A percentile compares a stretch with the other conserved stretches of the same genome.
Conservation (phyloP, 768 basidiomycete genomes). For the Sutorius australiensis region DNA sequence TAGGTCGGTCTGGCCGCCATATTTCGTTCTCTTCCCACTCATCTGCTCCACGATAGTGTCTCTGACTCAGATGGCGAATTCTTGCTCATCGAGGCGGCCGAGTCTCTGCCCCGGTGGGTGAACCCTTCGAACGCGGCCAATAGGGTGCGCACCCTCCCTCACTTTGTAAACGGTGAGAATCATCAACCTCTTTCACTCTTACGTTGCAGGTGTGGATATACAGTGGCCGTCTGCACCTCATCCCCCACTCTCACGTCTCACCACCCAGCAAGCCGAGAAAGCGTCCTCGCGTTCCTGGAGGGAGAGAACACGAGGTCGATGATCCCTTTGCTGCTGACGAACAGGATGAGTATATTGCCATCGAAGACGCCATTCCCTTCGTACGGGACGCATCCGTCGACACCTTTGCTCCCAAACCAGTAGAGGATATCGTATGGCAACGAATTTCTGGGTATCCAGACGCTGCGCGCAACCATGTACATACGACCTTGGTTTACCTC, state of each 20-base stretch:
- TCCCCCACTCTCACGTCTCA: slow-evolving; percentile 77
- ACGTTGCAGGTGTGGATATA: slow-evolving; percentile 86
- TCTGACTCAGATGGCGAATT: slow-evolving; percentile 96
- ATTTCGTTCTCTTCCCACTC: background rate
- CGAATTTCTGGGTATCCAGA: slow-evolving; percentile 77
- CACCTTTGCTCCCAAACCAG: slow-evolving; percentile 56
- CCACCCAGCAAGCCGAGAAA: slow-evolving; percentile 52
- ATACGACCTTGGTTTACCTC: slow-evolving; percentile 73
- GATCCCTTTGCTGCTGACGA: slow-evolving; percentile 37
- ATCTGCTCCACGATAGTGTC: slow-evolving; percentile 30
- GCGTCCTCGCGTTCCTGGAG: slow-evolving; percentile 43
- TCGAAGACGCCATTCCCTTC: slow-evolving; percentile 59
- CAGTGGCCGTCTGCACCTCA: slow-evolving; percentile 75
- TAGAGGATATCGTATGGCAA: slow-evolving; percentile 67
- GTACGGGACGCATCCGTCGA: slow-evolving; percentile 50
- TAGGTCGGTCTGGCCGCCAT: slow-evolving; percentile 45
- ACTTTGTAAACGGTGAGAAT: slow-evolving; percentile 29
- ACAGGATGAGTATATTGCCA: slow-evolving; percentile 49
- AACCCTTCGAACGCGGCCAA: slow-evolving; percentile 89
- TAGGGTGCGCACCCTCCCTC: slow-evolving; percentile 61
- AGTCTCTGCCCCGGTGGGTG: slow-evolving; percentile 85
- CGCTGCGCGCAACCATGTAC: slow-evolving; percentile 61
- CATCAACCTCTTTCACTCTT: slow-evolving; percentile 26
- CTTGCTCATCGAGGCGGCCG: slow-evolving; percentile 93
- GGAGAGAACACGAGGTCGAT: slow-evolving; percentile 50